A percentile compares a stretch with the other conserved stretches of the same genome.
Evolutionary conservation across 2,329 filamentous ascomycete genomes (phyloP).

Genomic region (Penicillium frequentans): DNA sequence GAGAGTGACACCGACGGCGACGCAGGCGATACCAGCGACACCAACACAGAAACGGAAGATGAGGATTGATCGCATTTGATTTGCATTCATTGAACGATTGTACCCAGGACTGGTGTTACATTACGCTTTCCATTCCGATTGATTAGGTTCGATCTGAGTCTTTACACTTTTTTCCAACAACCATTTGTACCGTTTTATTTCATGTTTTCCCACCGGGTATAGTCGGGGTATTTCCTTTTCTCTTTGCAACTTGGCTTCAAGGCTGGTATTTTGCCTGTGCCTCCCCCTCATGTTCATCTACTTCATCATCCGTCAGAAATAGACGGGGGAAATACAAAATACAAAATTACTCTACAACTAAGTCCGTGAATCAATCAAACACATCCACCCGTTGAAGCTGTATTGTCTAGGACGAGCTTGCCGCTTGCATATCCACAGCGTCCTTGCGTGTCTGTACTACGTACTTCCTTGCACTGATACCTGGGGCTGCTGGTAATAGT

Average conservation of each 20-base stretch:
- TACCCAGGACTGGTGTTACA: constrained; percentile 19
- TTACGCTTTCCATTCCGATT: constrained; percentile 5
- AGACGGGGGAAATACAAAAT: constrained; percentile 16
- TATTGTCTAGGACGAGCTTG: neutral
- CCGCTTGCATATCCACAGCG: neutral
- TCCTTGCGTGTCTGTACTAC: neutral
- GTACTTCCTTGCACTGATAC: neutral
- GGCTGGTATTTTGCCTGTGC: neutral
- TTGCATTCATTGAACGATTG: constrained; percentile 21
- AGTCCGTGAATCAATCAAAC: neutral
- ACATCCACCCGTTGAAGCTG: neutral
- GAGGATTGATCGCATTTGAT: constrained; percentile 55
- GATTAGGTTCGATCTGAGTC: constrained; percentile 5
- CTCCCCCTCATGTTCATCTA: neutral
- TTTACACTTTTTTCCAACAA: neutral
- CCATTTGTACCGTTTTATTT: constrained; percentile 1
- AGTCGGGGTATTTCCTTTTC: constrained; percentile 10
- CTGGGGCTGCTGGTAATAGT: neutral
- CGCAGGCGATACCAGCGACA: constrained; percentile 56
- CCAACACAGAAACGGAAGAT: constrained; percentile 73
- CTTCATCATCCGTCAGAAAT: constrained; percentile 9
- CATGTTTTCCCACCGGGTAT: constrained; percentile 14
- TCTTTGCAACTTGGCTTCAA: neutral
- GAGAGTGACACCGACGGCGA: constrained; percentile 68
- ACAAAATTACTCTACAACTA: neutral